phyloP scores from a whole-genome alignment of 495 filamentous ascomycete species.

The Cudoniella acicularis region DNA sequence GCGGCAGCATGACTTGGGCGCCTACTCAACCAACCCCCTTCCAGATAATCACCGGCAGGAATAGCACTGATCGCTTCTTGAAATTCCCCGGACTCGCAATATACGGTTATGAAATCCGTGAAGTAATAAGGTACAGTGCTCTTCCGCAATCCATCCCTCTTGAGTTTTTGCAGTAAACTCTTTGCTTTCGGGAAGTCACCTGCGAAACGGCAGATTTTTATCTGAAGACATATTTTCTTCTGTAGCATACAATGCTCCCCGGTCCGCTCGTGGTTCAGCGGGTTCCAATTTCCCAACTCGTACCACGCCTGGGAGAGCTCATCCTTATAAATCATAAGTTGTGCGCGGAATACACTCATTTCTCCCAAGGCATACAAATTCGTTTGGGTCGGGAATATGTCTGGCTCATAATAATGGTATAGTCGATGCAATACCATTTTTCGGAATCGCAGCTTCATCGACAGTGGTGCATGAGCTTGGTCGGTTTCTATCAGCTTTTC shows the following conservation, averaged over 20 bases:
- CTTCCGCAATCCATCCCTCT: not conserved
- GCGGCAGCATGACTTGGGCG: not conserved
- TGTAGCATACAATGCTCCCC: not conserved
- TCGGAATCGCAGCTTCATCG: not conserved
- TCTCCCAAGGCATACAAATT: not conserved
- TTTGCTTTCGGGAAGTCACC: not conserved
- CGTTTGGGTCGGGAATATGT: not conserved
- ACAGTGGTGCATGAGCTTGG: not conserved
- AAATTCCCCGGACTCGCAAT: not conserved
- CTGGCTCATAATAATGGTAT: not conserved
- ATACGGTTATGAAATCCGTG: not conserved
- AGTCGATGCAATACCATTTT: not conserved
- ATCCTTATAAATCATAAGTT: not conserved
- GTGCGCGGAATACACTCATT: not conserved
- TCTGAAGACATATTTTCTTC: not conserved
- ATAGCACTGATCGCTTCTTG: not conserved
- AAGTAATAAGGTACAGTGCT: not conserved
- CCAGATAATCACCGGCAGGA: not conserved
- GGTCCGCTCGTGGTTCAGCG: not conserved
- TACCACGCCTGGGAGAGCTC: not conserved
- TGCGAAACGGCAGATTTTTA: not conserved
- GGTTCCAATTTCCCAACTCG: not conserved
- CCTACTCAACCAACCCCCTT: not conserved
- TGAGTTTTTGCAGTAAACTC: not conserved
- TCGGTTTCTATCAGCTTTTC: not conserved